Evolutionary conservation across 1,139 yeast genomes (phyloP).

Genomic region (Kodamaea fungicola): DNA sequence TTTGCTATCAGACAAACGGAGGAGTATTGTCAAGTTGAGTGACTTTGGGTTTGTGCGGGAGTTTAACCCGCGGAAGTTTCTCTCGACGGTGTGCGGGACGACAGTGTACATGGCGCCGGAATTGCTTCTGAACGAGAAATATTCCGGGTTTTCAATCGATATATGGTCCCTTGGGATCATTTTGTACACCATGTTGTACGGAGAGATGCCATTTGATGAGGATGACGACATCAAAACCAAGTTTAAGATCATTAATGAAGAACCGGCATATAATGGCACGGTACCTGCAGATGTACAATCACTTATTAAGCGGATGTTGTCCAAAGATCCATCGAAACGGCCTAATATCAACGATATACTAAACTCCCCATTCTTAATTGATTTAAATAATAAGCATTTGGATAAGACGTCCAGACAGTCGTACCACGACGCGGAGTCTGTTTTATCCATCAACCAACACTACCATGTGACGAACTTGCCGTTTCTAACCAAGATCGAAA

Average conservation of each 20-base stretch:
- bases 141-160: slow-evolving; percentile 81
- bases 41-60: slow-evolving; percentile 96
- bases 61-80: slow-evolving; percentile 48
- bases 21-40: slow-evolving; percentile 61
- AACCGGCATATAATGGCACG: slow-evolving; percentile 52
- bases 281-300: slow-evolving; percentile 47
- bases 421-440: slow-evolving; percentile 33
- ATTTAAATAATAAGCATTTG: slow-evolving; percentile 25
- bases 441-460: slow-evolving; percentile 43
- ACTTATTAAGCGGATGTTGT: slow-evolving; percentile 52
- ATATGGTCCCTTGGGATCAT: slow-evolving; percentile 93
- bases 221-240: slow-evolving; percentile 69
- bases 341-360: slow-evolving; percentile 61
- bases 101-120: slow-evolving; percentile 98
- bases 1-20: slow-evolving; percentile 63
- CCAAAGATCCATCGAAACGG: slow-evolving; percentile 64
- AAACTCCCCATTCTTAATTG: slow-evolving; percentile 57
- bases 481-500: slow-evolving; percentile 62
- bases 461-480: slow-evolving; percentile 31
- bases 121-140: slow-evolving; percentile 60
- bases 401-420: slow-evolving; percentile 26
- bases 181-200: slow-evolving; percentile 83
- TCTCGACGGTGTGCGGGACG: slow-evolving; percentile 91
- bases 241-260: slow-evolving; percentile 57
- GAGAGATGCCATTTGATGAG: slow-evolving; percentile 89